phyloP scores from a whole-genome alignment of 2,329 filamentous ascomycete genomes.

The Epichloe sibirici region DNA sequence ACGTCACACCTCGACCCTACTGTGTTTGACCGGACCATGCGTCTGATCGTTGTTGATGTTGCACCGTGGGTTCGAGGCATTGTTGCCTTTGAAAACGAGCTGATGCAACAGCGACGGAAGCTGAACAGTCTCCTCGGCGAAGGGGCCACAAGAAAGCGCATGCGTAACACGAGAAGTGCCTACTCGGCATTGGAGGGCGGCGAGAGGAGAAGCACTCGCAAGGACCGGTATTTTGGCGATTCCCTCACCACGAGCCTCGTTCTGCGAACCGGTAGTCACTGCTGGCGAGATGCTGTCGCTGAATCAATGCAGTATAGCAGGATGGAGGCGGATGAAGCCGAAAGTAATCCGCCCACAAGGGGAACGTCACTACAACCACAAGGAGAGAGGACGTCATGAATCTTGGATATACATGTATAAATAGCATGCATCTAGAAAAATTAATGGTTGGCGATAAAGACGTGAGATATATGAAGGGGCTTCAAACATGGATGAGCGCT shows the following conservation, averaged over 20 bases:
- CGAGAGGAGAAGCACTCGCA: slow-evolving; percentile 50
- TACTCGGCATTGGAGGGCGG: slow-evolving; percentile 69
- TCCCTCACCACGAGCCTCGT: slow-evolving; percentile 48
- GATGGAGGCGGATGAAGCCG: not conserved
- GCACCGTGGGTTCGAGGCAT: slow-evolving; percentile 87
- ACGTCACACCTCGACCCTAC: slow-evolving; percentile 47
- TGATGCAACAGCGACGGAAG: slow-evolving; percentile 55
- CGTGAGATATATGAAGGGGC: not conserved
- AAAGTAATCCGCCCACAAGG: slow-evolving; percentile 4
- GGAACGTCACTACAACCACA: not conserved
- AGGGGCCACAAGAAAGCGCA: slow-evolving; percentile 37
- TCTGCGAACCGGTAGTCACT: slow-evolving; percentile 46
- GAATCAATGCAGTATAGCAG: slow-evolving; percentile 11
- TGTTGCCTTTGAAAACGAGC: slow-evolving; percentile 58
- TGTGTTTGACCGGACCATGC: slow-evolving; percentile 61
- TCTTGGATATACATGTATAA: too few species aligned
- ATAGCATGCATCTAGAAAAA: not conserved
- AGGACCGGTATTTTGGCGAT: slow-evolving; percentile 60
- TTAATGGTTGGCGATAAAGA: not conserved
- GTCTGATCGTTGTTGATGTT: slow-evolving; percentile 59
- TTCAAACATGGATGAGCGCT: not conserved
- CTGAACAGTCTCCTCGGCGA: slow-evolving; percentile 51
- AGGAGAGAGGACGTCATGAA: not conserved
- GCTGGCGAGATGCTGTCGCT: slow-evolving; percentile 22
- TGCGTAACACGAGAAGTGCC: slow-evolving; percentile 61